These are phyloP conservation scores for Rhypophila decipiens DNA, from an alignment of 495 filamentous ascomycete species.

Conservation along the genomic window DNA sequence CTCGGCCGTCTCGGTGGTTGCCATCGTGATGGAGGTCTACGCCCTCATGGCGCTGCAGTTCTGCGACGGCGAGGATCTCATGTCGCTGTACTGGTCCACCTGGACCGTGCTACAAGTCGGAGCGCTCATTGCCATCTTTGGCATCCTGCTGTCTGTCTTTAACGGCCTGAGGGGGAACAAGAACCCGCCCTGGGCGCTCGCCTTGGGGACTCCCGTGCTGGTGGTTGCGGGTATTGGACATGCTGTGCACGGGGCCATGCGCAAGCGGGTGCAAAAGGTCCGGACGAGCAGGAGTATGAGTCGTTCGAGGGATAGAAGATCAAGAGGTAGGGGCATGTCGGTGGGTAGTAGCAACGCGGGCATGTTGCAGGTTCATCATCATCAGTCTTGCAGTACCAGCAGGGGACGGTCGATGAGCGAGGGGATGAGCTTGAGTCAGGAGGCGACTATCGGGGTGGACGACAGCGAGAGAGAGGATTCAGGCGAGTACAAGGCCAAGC, in stretches of 20 bases:
- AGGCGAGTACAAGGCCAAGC: constrained; percentile 14
- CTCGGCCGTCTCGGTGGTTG: constrained; percentile 22
- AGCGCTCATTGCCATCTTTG: constrained; percentile 42
- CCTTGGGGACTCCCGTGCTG: constrained; percentile 44
- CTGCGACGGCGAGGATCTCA: constrained; percentile 44
- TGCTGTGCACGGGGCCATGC: constrained; percentile 28
- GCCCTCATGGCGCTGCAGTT: constrained; percentile 37
- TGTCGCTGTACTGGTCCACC: constrained; percentile 42
- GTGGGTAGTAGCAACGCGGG: constrained; percentile 4
- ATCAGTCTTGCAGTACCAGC: constrained; percentile 11
- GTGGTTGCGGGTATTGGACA: constrained; percentile 40
- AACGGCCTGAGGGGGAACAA: constrained; percentile 31
- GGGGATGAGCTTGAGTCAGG: constrained; percentile 6
- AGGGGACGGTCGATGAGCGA: constrained; percentile 9
- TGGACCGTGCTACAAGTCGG: constrained; percentile 44
- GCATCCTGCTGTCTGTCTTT: constrained; percentile 34
- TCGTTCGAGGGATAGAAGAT: background rate
- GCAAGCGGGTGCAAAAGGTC: constrained; percentile 17
- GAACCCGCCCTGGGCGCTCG: constrained; percentile 42
- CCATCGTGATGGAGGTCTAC: constrained; percentile 37
- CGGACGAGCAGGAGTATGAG: constrained; percentile 13
- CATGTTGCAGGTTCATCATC: constrained; percentile 4
- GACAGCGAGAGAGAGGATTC: constrained; percentile 21
- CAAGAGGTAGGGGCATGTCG: constrained; percentile 9
- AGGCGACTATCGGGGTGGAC: constrained; percentile 21